phyloP scores from a whole-genome alignment of 2,329 filamentous ascomycete species.

The Xylariales sp. region DNA sequence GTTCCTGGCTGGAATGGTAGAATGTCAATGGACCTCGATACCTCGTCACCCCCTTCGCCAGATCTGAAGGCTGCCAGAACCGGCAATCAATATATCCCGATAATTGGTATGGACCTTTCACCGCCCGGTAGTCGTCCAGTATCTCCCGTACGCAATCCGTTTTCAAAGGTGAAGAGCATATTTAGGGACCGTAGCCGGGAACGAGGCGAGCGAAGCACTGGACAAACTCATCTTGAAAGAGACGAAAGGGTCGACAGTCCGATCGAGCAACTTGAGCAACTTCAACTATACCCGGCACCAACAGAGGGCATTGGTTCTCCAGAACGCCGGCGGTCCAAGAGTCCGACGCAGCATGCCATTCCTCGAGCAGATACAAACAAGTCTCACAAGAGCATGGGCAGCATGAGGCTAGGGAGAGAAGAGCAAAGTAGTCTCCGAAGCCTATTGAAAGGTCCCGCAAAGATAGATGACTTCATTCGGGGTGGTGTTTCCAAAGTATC shows the following conservation, averaged over 20 bases:
- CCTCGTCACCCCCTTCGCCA: constrained; percentile 47
- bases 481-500: constrained; percentile 53
- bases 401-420: constrained; percentile 39
- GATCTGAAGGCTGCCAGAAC: constrained; percentile 40
- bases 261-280: constrained; percentile 19
- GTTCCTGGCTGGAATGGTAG: constrained; percentile 36
- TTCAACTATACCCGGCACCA: constrained; percentile 22
- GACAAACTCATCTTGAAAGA: constrained; percentile 27
- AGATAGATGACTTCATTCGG: constrained; percentile 65
- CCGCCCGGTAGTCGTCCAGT: constrained; percentile 56
- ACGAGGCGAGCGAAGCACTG: constrained; percentile 29
- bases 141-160: constrained; percentile 59
- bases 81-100: constrained; percentile 48
- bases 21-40: constrained; percentile 39
- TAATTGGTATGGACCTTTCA: constrained; percentile 59
- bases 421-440: constrained; percentile 58
- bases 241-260: constrained; percentile 29
- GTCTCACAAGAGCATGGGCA: constrained; percentile 43
- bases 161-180: constrained; percentile 51
- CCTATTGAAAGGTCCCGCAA: constrained; percentile 70
- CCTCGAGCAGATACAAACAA: constrained; percentile 43
- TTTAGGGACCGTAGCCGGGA: constrained; percentile 51
- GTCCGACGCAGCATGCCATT: constrained; percentile 29
- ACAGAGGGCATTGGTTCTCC: constrained; percentile 23
- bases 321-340: constrained; percentile 30